Percentiles rank a stretch among this genome's conserved stretches.
Conservation (phyloP, 345 rosid species). For the Eucalyptus regnans region DNA sequence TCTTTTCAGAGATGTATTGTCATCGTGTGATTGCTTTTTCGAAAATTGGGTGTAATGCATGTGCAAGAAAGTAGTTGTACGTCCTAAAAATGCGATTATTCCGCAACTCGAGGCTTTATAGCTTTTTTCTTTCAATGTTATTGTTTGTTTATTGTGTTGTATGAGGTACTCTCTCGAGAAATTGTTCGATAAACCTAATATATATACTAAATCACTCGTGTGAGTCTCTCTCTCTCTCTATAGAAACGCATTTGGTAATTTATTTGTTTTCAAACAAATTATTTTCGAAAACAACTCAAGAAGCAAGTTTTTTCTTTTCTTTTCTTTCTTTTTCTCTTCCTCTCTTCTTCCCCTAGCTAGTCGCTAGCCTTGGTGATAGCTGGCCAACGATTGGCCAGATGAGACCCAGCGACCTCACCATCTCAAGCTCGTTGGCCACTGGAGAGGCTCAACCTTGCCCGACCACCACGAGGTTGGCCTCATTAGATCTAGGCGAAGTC, state of each 20-base stretch:
- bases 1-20: neutral
- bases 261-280: too few species aligned
- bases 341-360: too few species aligned
- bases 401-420: rapidly evolving
- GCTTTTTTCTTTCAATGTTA: neutral
- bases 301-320: too few species aligned
- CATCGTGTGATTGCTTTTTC: neutral
- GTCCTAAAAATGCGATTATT: neutral
- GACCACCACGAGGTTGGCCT: too few species aligned
- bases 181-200: neutral
- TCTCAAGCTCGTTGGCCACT: rapidly evolving
- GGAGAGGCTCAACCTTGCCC: too few species aligned
- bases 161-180: neutral
- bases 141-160: neutral
- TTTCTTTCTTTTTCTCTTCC: too few species aligned
- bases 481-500: rapidly evolving
- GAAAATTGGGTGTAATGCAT: neutral
- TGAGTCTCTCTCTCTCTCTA: neutral
- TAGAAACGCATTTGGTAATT: too few species aligned
- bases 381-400: too few species aligned
- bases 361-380: too few species aligned
- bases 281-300: too few species aligned
- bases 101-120: neutral
- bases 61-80: neutral
- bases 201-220: too few species aligned